These are phyloP conservation scores for Trichoderma polysporum DNA, from an alignment of 2,329 filamentous ascomycete species.

Conservation along the genomic window DNA sequence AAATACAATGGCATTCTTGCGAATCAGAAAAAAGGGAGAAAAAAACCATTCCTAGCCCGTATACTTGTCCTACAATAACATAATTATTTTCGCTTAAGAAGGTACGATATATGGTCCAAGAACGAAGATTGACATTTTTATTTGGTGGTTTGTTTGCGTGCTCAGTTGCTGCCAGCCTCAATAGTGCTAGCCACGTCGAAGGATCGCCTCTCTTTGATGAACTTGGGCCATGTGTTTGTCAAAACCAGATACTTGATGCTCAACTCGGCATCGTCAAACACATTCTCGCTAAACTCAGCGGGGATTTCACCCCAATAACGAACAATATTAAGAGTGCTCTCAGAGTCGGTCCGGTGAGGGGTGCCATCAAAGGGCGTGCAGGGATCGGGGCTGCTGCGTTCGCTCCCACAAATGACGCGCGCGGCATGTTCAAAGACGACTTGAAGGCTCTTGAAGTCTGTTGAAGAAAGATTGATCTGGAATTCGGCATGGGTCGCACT, in stretches of 20 bases:
- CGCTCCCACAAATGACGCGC: constrained; percentile 43
- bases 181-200: constrained; percentile 29
- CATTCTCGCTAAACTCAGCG: constrained; percentile 47
- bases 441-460: constrained; percentile 55
- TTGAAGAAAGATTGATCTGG: constrained; percentile 63
- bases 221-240: constrained; percentile 69
- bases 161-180: constrained; percentile 21
- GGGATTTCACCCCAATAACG: constrained; percentile 49
- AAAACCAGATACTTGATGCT: constrained; percentile 67
- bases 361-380: constrained; percentile 45
- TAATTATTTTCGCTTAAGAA: constrained; percentile 6
- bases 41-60: neutral
- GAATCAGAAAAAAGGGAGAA: neutral
- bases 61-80: neutral
- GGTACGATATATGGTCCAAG: neutral
- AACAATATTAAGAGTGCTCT: constrained; percentile 28
- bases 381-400: constrained; percentile 38
- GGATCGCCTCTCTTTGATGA: constrained; percentile 39
- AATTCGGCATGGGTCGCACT: constrained; percentile 62
- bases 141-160: neutral
- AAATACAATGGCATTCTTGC: neutral
- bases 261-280: constrained; percentile 61
- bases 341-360: constrained; percentile 23
- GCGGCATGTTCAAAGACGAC: constrained; percentile 56
- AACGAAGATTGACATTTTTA: neutral